phyloP scores from a whole-genome alignment of 176 grass and related monocot species.

The Carex kokanica region DNA sequence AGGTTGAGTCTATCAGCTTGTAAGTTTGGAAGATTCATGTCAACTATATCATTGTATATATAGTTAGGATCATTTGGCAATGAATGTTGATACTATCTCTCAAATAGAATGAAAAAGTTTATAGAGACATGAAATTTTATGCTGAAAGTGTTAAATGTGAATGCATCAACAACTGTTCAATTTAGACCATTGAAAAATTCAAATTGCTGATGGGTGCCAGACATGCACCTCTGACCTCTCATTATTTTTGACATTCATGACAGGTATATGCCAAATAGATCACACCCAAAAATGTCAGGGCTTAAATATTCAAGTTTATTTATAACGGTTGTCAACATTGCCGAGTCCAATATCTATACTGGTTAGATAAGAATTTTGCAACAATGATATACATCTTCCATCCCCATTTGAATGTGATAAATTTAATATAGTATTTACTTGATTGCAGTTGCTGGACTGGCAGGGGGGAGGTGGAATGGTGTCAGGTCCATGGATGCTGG shows the following conservation, averaged over 20 bases:
- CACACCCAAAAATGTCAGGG: background rate
- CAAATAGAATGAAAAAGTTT: constrained; percentile 2
- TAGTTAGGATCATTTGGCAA: background rate
- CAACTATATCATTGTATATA: background rate
- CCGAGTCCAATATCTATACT: background rate
- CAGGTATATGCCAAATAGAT: background rate
- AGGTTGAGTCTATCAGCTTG: constrained; percentile 24
- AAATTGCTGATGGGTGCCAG: background rate
- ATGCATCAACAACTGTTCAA: background rate
- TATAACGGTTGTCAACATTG: background rate
- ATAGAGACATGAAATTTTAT: constrained; percentile 11
- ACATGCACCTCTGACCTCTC: background rate
- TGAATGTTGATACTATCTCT: background rate
- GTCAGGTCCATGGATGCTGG: constrained; percentile 17
- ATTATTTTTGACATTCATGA: background rate
- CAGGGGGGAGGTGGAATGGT: constrained; percentile 32
- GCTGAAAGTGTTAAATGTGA: background rate
- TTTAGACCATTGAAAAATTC: background rate
- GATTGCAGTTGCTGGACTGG: constrained; percentile 21
- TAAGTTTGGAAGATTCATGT: constrained; percentile 12
- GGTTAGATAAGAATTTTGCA: background rate
- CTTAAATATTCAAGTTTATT: background rate
- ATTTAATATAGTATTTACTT: background rate
- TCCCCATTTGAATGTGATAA: background rate
- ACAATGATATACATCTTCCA: background rate